Conservation (phyloP, 768 basidiomycete genomes). For the Trametes gibbosa region DNA sequence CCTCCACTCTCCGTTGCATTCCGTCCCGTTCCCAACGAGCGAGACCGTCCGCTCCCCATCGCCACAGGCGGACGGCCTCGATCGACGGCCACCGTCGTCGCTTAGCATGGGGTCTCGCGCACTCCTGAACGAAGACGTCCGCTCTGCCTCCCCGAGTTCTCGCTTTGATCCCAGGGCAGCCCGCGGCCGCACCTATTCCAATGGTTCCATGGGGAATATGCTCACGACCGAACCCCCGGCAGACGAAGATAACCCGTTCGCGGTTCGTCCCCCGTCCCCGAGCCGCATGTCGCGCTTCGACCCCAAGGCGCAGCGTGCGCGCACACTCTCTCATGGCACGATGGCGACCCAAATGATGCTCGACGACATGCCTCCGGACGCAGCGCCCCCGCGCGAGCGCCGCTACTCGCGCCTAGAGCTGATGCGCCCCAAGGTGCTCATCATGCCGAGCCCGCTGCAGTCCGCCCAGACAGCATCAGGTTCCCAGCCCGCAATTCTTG, state of each 20-base stretch:
- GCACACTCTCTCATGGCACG: slow-evolving; percentile 48
- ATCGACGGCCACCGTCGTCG: slow-evolving; percentile 47
- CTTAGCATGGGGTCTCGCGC: slow-evolving; percentile 50
- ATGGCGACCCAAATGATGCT: slow-evolving; percentile 62
- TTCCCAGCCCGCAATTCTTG: slow-evolving; percentile 30
- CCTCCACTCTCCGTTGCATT: slow-evolving; percentile 39
- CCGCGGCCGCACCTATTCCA: slow-evolving; percentile 50
- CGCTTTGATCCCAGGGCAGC: slow-evolving; percentile 43
- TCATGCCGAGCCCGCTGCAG: slow-evolving; percentile 91
- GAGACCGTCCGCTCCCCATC: slow-evolving; percentile 52
- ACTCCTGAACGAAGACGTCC: slow-evolving; percentile 38
- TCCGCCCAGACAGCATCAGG: slow-evolving; percentile 31
- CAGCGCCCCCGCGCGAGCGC: slow-evolving; percentile 44
- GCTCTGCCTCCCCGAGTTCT: slow-evolving; percentile 38
- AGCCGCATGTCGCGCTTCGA: slow-evolving; percentile 43
- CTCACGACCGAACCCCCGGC: slow-evolving; percentile 25
- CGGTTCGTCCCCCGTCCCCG: slow-evolving; percentile 36
- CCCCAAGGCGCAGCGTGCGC: slow-evolving; percentile 37
- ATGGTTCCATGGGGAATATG: slow-evolving; percentile 45
- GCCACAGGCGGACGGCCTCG: slow-evolving; percentile 37
- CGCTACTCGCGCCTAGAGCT: slow-evolving; percentile 75
- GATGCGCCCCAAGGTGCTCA: slow-evolving; percentile 85
- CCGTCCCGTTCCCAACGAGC: slow-evolving; percentile 56
- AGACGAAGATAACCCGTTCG: slow-evolving; percentile 34
- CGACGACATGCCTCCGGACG: slow-evolving; percentile 36